Evolutionary conservation across 225 moss, liverwort and hornwort genomes (phyloP).

Genomic region (Physcomitrellopsis africana): DNA sequence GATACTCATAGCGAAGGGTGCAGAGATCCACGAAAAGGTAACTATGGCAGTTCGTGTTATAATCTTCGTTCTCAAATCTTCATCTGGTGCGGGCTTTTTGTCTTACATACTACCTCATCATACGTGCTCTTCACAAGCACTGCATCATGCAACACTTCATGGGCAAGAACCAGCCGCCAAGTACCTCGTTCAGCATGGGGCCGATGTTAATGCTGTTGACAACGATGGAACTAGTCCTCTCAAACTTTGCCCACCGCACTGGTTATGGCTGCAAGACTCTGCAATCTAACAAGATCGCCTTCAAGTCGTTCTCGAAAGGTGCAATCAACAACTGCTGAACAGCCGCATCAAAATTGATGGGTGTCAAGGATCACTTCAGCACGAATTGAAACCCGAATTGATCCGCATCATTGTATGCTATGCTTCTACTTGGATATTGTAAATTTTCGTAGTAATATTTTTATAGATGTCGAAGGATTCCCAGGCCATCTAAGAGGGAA

Average conservation of each 20-base stretch:
- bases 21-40: slow-evolving; percentile 71
- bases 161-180: slow-evolving; percentile 69
- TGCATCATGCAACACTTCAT: slow-evolving; percentile 66
- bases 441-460: slow-evolving; percentile 14
- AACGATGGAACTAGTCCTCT: slow-evolving; percentile 67
- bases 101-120: neutral
- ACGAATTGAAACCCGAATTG: slow-evolving; percentile 19
- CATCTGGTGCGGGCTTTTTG: neutral
- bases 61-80: neutral
- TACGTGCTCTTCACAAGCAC: neutral
- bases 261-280: slow-evolving; percentile 58
- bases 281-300: slow-evolving; percentile 23
- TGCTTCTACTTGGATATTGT: slow-evolving; percentile 22
- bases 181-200: slow-evolving; percentile 61
- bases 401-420: slow-evolving; percentile 8
- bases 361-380: slow-evolving; percentile 15
- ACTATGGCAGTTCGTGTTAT: neutral
- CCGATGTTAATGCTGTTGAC: slow-evolving; percentile 55
- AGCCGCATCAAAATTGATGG: slow-evolving; percentile 5
- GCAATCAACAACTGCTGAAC: slow-evolving; percentile 20
- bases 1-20: slow-evolving; percentile 68
- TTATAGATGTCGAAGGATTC: slow-evolving; percentile 29
- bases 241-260: slow-evolving; percentile 48
- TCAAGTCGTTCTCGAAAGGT: slow-evolving; percentile 3
- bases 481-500: slow-evolving; percentile 31